Conservation (phyloP, 176 grass and related monocot genomes). For the Musa beccarii region DNA sequence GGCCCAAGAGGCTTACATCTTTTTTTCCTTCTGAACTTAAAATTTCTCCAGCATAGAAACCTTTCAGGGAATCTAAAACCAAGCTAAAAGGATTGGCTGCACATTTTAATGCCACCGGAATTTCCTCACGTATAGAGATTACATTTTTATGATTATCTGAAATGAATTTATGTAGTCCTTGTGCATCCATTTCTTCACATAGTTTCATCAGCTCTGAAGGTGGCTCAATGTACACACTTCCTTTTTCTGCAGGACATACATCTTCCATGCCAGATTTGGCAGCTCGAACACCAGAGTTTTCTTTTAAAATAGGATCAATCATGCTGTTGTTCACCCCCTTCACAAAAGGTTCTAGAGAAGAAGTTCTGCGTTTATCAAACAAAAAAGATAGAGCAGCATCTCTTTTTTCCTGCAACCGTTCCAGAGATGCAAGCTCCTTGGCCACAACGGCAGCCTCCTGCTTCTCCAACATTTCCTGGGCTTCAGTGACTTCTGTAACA, state of each 20-base stretch:
- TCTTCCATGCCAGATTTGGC: slow-evolving; percentile 29
- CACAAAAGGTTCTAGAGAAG: slow-evolving; percentile 1
- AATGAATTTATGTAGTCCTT: slow-evolving; percentile 82
- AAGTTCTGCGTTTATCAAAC: slow-evolving; percentile 39
- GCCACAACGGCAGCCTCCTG: slow-evolving; percentile 53
- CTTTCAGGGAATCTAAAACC: slow-evolving; percentile 49
- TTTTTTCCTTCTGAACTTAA: slow-evolving; percentile 71
- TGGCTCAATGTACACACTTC: slow-evolving; percentile 28
- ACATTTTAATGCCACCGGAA: slow-evolving; percentile 55
- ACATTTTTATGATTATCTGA: slow-evolving; percentile 84
- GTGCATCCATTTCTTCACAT: slow-evolving; percentile 69
- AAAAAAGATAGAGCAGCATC: slow-evolving; percentile 60
- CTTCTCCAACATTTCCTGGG: slow-evolving; percentile 53
- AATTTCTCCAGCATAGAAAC: slow-evolving; percentile 35
- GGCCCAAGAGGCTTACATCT: slow-evolving; percentile 72
- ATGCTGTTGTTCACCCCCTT: slow-evolving; percentile 11
- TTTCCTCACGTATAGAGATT: slow-evolving; percentile 68
- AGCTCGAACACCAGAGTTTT: slow-evolving; percentile 5
- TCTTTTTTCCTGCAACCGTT: slow-evolving; percentile 69
- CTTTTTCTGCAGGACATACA: slow-evolving; percentile 16
- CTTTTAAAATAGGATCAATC: background rate
- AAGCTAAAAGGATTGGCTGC: slow-evolving; percentile 42
- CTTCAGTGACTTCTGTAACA: slow-evolving; percentile 27
- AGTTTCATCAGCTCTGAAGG: slow-evolving; percentile 47
- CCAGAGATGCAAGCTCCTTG: slow-evolving; percentile 72